phyloP scores from a whole-genome alignment of 257 asterid genomes.

The Datura wrightii region DNA sequence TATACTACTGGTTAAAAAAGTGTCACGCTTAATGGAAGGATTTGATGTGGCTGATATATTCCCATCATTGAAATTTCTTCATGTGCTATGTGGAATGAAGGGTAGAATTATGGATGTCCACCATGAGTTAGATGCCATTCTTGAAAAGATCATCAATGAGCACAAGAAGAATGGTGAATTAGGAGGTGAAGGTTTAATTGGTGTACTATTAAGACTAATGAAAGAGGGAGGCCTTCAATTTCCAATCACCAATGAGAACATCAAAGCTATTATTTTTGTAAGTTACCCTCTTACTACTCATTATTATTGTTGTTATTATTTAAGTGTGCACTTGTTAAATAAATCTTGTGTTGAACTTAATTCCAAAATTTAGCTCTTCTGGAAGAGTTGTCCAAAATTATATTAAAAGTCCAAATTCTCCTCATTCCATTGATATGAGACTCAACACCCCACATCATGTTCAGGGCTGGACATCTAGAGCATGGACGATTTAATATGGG shows the following conservation, averaged over 20 bases:
- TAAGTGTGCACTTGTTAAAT: too few relatives aligned
- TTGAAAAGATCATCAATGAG: background rate
- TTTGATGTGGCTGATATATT: background rate
- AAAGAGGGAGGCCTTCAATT: background rate
- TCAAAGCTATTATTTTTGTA: constrained; percentile 27
- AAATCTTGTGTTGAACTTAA: too few relatives aligned
- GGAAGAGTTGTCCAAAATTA: background rate
- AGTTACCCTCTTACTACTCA: background rate
- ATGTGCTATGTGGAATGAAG: background rate
- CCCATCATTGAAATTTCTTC: background rate
- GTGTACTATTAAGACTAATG: background rate
- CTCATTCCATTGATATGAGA: too few relatives aligned
- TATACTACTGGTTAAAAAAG: background rate
- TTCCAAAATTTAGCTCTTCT: background rate
- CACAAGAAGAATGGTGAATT: background rate
- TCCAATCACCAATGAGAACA: background rate
- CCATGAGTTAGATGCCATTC: background rate
- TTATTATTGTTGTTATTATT: too few relatives aligned
- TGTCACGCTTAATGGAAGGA: background rate
- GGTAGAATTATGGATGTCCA: background rate
- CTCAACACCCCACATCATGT: too few relatives aligned
- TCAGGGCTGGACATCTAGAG: too few relatives aligned
- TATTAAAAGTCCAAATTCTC: too few relatives aligned
- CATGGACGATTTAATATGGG: too few relatives aligned
- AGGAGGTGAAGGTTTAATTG: background rate